phyloP scores from a whole-genome alignment of 805 yeast genomes.

The Wickerhamiella shivajii region DNA sequence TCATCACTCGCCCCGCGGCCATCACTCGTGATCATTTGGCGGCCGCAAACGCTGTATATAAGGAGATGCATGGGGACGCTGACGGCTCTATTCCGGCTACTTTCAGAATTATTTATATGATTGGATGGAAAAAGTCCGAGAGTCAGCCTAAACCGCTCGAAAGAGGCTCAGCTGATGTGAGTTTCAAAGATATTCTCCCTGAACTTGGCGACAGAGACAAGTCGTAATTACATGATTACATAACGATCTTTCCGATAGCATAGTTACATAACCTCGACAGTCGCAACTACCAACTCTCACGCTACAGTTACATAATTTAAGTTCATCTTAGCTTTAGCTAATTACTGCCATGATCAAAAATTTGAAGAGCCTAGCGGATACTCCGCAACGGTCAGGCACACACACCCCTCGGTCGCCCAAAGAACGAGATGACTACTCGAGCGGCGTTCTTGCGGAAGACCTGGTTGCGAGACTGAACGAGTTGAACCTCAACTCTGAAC shows the following conservation, averaged over 20 bases:
- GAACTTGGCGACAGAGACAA: no score
- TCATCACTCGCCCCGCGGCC: slow-evolving; percentile 25
- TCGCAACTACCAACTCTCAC: no score
- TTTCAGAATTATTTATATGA: slow-evolving; percentile 63
- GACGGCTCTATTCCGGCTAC: slow-evolving; percentile 63
- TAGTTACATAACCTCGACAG: no score
- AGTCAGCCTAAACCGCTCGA: slow-evolving; percentile 57
- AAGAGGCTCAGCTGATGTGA: slow-evolving; percentile 58
- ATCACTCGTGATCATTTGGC: slow-evolving; percentile 49
- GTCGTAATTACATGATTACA: no score
- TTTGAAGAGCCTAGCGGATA: no score
- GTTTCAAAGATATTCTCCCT: slow-evolving; percentile 52
- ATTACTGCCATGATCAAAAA: no score
- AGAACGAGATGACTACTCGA: slow-evolving; percentile 11
- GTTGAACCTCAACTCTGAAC: slow-evolving; percentile 9
- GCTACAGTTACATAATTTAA: no score
- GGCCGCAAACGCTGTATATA: slow-evolving; percentile 68
- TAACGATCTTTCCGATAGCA: no score
- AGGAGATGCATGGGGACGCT: slow-evolving; percentile 50
- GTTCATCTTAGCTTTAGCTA: no score
- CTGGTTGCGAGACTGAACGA: slow-evolving; percentile 16
- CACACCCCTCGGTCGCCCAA: no score
- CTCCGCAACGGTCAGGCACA: no score
- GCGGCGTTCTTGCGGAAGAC: slow-evolving; percentile 15
- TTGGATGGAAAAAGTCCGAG: slow-evolving; percentile 74